Evolutionary conservation across 31 red algal species (phyloP).

Genomic region (Odonthalia washingtoniensis): DNA sequence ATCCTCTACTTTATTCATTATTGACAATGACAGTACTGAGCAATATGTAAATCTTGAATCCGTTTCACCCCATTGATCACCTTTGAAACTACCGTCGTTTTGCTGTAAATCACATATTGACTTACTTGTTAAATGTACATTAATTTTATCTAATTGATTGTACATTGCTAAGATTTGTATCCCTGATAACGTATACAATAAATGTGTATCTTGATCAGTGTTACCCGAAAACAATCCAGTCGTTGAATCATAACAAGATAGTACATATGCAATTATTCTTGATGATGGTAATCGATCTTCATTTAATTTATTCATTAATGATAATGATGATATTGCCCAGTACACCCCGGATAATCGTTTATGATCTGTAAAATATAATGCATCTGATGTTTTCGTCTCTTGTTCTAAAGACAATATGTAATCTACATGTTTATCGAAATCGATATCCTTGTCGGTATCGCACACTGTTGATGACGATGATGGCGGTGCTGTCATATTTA

Average conservation of each 20-base stretch:
- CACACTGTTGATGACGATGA: too few relatives aligned
- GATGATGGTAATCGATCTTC: slow-evolving; percentile 61
- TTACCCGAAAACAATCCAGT: slow-evolving; percentile 85
- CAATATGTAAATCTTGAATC: slow-evolving; percentile 95
- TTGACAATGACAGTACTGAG: too few relatives aligned
- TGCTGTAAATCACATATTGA: slow-evolving; percentile 77
- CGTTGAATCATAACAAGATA: slow-evolving; percentile 62
- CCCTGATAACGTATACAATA: slow-evolving; percentile 90
- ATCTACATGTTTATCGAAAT: slow-evolving; percentile 53
- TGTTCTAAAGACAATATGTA: slow-evolving; percentile 58
- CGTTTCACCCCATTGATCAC: slow-evolving; percentile 90
- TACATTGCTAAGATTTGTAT: slow-evolving; percentile 88
- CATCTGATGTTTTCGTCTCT: slow-evolving; percentile 59
- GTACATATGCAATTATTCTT: slow-evolving; percentile 61
- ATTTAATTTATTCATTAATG: slow-evolving; percentile 62
- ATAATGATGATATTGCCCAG: slow-evolving; percentile 88
- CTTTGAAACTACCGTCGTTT: slow-evolving; percentile 86
- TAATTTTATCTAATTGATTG: slow-evolving; percentile 54
- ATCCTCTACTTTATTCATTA: too few relatives aligned
- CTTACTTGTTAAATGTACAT: slow-evolving; percentile 42
- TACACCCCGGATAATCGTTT: slow-evolving; percentile 89
- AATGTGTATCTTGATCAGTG: slow-evolving; percentile 85
- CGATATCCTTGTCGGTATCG: too few relatives aligned
- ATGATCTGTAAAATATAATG: slow-evolving; percentile 85
- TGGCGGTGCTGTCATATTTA: too few relatives aligned